Conservation (phyloP, 768 basidiomycete species). For the Serendipita vermifera region DNA sequence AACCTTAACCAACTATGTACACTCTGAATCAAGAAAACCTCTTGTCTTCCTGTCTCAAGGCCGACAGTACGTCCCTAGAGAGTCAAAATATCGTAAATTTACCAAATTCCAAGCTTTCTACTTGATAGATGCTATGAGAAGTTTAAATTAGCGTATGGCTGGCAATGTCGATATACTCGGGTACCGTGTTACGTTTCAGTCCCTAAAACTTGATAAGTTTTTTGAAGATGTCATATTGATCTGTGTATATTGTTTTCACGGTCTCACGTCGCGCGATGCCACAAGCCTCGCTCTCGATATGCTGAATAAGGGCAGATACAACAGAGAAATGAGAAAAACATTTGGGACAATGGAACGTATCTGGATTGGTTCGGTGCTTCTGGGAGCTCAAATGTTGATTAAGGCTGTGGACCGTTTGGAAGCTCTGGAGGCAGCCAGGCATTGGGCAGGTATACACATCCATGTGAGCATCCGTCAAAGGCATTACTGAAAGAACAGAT, state of each 20-base stretch:
- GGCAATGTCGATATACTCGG: too few relatives aligned
- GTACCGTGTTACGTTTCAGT: too few relatives aligned
- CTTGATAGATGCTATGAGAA: too few relatives aligned
- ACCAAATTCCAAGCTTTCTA: too few relatives aligned
- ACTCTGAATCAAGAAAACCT: too few relatives aligned
- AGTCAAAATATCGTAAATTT: too few relatives aligned
- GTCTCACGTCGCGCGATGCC: neutral
- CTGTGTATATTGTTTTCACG: conserved; percentile 1
- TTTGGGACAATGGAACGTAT: neutral
- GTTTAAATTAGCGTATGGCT: too few relatives aligned
- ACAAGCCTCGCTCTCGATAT: neutral
- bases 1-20: too few relatives aligned
- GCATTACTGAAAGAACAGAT: neutral
- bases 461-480: neutral
- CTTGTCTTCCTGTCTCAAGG: too few relatives aligned
- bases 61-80: too few relatives aligned
- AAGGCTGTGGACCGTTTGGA: neutral
- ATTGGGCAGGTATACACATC: neutral
- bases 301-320: conserved; percentile 1
- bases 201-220: neutral
- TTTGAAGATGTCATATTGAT: conserved; percentile 5
- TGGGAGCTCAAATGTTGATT: conserved; percentile 4
- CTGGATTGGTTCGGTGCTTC: neutral
- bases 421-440: neutral
- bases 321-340: neutral